A percentile compares a stretch with the other conserved stretches of the same genome.
These are phyloP conservation scores for Rhizophagus clarus DNA, from an alignment of 192 early-diverging fungal species.

Conservation along the genomic window DNA sequence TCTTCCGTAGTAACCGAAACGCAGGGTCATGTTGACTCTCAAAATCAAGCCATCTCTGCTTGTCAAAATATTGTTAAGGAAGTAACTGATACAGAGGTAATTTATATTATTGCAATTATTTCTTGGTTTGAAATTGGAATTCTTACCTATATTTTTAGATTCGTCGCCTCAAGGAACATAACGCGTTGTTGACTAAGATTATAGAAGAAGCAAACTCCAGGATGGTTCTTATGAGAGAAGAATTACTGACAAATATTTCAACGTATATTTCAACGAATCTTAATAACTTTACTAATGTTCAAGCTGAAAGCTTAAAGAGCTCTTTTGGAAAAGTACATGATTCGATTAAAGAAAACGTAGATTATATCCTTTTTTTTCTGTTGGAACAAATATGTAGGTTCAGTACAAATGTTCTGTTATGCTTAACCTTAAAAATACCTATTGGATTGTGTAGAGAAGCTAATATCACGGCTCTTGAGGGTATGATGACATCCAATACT, in stretches of 20 bases:
- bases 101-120: background rate
- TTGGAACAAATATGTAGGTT: background rate
- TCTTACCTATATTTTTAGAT: background rate
- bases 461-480: background rate
- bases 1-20: background rate
- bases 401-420: background rate
- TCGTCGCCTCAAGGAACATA: background rate
- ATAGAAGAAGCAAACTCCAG: background rate
- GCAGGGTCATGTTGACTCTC: background rate
- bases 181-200: background rate
- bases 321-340: background rate
- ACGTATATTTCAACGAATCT: background rate
- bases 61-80: background rate
- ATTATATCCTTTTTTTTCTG: slow-evolving; percentile 2
- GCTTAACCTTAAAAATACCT: slow-evolving; percentile 3
- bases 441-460: background rate
- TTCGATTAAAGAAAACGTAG: background rate
- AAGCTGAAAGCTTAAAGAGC: background rate
- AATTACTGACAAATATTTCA: background rate
- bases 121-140: background rate
- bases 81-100: background rate
- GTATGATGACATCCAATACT: background rate
- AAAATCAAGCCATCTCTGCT: background rate
- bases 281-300: background rate
- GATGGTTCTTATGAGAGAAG: background rate